A percentile compares a stretch with the other conserved stretches of the same genome.
Conservation (phyloP, 768 basidiomycete genomes). For the Mrakia gelida region DNA sequence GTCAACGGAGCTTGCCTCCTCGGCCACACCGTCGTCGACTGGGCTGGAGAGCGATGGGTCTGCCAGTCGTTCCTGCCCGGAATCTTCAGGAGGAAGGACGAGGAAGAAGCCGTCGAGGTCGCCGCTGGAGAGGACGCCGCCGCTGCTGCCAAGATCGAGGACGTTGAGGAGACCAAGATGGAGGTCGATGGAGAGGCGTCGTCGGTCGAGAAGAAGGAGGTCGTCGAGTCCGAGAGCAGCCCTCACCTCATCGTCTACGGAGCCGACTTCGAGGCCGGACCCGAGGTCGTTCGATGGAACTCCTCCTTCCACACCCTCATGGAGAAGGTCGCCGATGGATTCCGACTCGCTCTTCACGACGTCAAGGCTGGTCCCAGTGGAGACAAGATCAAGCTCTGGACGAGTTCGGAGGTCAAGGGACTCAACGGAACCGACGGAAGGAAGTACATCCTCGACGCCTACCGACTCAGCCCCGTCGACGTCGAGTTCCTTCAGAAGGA, state of each 20-base stretch:
- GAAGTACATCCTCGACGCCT: constrained; percentile 49
- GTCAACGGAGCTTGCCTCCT: constrained; percentile 44
- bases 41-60: constrained; percentile 49
- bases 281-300: constrained; percentile 45
- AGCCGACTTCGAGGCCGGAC: constrained; percentile 45
- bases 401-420: constrained; percentile 48
- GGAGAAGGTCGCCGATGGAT: constrained; percentile 44
- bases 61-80: constrained; percentile 49
- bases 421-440: constrained; percentile 49
- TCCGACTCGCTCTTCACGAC: constrained; percentile 46
- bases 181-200: constrained; percentile 23
- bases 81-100: constrained; percentile 44
- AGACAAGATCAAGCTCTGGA: constrained; percentile 44
- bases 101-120: constrained; percentile 35
- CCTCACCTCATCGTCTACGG: constrained; percentile 49
- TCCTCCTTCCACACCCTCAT: constrained; percentile 44
- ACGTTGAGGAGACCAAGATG: constrained; percentile 31
- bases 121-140: constrained; percentile 15
- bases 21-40: constrained; percentile 49
- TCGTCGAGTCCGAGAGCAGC: constrained; percentile 18
- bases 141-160: constrained; percentile 24
- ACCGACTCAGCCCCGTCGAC: constrained; percentile 47
- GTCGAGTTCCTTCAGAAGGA: constrained; percentile 50
- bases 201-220: constrained; percentile 40
- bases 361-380: constrained; percentile 42